Base-by-base conservation (phyloP, 345 rosid species). In the Clausena lansium region DNA sequence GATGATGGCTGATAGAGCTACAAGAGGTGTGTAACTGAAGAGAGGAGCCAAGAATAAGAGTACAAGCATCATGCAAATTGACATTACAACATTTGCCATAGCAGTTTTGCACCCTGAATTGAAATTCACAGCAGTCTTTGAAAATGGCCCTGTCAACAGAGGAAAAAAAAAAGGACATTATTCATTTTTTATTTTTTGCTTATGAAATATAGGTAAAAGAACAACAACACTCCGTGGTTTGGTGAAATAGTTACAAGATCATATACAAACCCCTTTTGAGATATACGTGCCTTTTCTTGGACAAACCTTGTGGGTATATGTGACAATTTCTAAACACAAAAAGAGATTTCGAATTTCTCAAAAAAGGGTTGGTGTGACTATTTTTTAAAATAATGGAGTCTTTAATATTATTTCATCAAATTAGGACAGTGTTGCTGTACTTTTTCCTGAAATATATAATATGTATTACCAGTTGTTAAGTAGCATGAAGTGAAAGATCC, bases 401-500 rank as follows among this genome's bases (percentile, higher is more conserved):
- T 45, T 45, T 45, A 45, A 45, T 13, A 45, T 45, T 3, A 45
- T 45, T 45, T 45, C 17, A 45, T 45, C 50, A 45, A 45, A 45
- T 45, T 45, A 52, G 0, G 57, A 52, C 20, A 15, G 57, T 52
- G 50, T 13, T 45, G 15, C 50, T 45, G 50, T 25, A 27, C 6
- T 24, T 24, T 55, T 58, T 58, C 62, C 32, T 60, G 17, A 45
- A 45, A 45, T 13, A 13, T 45, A 3, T 45, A 45, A 45, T 13
- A 13, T 45, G 50, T 45, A 45, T 45, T 45, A 92, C 98, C 98
- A 0, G 98, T 93, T 65, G 98, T 93, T 76, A 95, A 81, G 89
- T 95, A 95, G 85, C 99, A 95, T 36, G 99, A 95, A 71, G 93
- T 88, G 81, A 89, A 89, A 33, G 99, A 95, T 52, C 99, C 99